Base-by-base conservation (phyloP, 371 early-diverging fungal genomes). In the Mortierella sp. region DNA sequence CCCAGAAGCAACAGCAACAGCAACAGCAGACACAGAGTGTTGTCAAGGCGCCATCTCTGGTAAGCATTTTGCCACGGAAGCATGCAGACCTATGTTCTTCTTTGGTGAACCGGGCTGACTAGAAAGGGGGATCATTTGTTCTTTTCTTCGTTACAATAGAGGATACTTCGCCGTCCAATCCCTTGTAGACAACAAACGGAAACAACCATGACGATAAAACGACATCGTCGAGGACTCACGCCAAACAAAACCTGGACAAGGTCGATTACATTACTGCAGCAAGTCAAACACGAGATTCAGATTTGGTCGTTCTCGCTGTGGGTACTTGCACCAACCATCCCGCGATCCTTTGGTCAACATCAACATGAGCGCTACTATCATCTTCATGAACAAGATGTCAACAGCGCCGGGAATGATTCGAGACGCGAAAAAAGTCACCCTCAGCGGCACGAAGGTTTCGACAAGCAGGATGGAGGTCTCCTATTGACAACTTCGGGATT, bases 281-380 rank as follows among this genome's bases (percentile, higher is more conserved):
- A 72, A 31, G 50, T 79, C 72, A 76, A 77, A 38, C 34, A 73
- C 34, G 74, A 83, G 19, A 58, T 76, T 42, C 73, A 58, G 11
- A 45, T 83, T 14, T 83, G 76, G 77, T 70, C 79, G 1, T 19
- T 83, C 21, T 73, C 74, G 7, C 38, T 75, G 47, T 80, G 74
- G 52, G 55, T 77, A 63, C 65, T 83, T 21, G 63, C 73, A 0
- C 74, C 80, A 9, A 31, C 60, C 24, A 72, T 82, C 34, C 79
- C 73, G 10, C 34, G 73, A 21, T 28, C 71, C 28, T 45, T 75
- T 34, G 10, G 74, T 55, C 55, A 68, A 38, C 38, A 48, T 19
- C 38, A 68, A 1, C 28, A 52, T 11, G 55, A 50, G 14, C 50
- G 31, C 24, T 3, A 28, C 54, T 16, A 42, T 19, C 38, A 71